These are phyloP conservation scores for Fusarium burgessii DNA, from an alignment of 2,329 filamentous ascomycete genomes.

Conservation along the genomic window DNA sequence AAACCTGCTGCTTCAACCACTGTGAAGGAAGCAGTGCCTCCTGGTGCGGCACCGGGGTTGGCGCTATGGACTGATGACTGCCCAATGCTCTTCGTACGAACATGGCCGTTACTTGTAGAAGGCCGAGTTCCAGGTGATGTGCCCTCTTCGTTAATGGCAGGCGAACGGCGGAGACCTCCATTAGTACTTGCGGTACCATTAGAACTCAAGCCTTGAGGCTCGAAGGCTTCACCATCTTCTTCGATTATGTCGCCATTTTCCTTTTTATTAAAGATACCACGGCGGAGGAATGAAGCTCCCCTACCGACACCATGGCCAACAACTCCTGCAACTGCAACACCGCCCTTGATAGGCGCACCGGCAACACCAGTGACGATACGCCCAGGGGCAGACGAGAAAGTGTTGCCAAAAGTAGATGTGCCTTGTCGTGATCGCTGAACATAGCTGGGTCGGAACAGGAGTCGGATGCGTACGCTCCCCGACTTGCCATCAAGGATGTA, in stretches of 20 bases:
- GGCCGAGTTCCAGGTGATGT: slow-evolving; percentile 40
- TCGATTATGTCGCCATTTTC: slow-evolving; percentile 70
- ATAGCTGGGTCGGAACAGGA: slow-evolving; percentile 94
- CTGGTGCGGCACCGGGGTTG: slow-evolving; percentile 69
- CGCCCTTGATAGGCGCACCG: slow-evolving; percentile 94
- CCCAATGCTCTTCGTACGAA: slow-evolving; percentile 68
- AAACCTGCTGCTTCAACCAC: slow-evolving; percentile 84
- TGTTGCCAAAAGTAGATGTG: slow-evolving; percentile 91
- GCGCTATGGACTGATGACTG: slow-evolving; percentile 76
- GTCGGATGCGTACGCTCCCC: slow-evolving; percentile 81
- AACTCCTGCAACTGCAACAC: slow-evolving; percentile 77
- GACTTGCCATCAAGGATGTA: slow-evolving; percentile 89
- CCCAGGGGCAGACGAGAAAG: slow-evolving; percentile 84
- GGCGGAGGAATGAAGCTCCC: slow-evolving; percentile 90
- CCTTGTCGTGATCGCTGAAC: slow-evolving; percentile 88
- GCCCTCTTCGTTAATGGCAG: slow-evolving; percentile 52
- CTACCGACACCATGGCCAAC: slow-evolving; percentile 86
- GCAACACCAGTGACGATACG: slow-evolving; percentile 86
- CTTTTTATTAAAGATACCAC: slow-evolving; percentile 82
- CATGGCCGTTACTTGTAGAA: slow-evolving; percentile 55
- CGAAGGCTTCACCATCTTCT: slow-evolving; percentile 56
- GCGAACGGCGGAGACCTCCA: slow-evolving; percentile 57
- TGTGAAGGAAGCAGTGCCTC: slow-evolving; percentile 83
- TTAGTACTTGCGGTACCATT: slow-evolving; percentile 53
- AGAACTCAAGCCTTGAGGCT: slow-evolving; percentile 53